Base-by-base conservation (phyloP, 441 rosid genomes). In the Populus trichocarpa region DNA sequence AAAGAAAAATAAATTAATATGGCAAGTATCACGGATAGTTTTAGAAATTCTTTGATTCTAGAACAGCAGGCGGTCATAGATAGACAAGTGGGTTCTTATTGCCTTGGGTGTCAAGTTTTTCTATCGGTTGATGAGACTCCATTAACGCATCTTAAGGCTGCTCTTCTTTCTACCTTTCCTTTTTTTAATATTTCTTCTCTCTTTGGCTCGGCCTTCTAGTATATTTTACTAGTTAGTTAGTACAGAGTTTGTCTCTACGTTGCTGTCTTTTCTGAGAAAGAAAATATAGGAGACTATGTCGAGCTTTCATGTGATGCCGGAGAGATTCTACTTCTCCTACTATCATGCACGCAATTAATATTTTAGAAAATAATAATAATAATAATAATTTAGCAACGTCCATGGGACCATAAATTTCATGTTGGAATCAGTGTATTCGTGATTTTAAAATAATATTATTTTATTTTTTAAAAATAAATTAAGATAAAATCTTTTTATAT, bases 31-130 rank as follows among this genome's bases (percentile, higher is more conserved):
- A 22, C 36, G 3, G 25, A 12, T 11, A 40, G 50, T 11, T 11
- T 40, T 12, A 11, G 13, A 40, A 40, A 12, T 40, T 11, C 1
- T 11, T 11, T 3, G 12, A 20, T 4, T 73, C 75, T 74, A 64
- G 77, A 74, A 63, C 57, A 35, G 70, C 61, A 74, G 57, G 69
- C 70, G 69, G 70, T 74, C 76, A 7, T 61, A 1, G 68, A 1
- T 61, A 18, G 53, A n/a, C 10, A 11, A 61, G n/a, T 73, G 67
- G 42, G n/a, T 59, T 59, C 16, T 59, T 12, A 6, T 59, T 16
- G 20, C 20, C 65, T 59, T 16, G 65, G 11, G 12, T 18, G 2
- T 8, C 65, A 20, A 16, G 16, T 59, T 13, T 16, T 22, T 33
- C 23, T 59, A 6, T 59, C 1, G 65, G 10, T 59, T 59, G 65